phyloP scores from a whole-genome alignment of 2,329 filamentous ascomycete genomes.

The Trichophyton simii region DNA sequence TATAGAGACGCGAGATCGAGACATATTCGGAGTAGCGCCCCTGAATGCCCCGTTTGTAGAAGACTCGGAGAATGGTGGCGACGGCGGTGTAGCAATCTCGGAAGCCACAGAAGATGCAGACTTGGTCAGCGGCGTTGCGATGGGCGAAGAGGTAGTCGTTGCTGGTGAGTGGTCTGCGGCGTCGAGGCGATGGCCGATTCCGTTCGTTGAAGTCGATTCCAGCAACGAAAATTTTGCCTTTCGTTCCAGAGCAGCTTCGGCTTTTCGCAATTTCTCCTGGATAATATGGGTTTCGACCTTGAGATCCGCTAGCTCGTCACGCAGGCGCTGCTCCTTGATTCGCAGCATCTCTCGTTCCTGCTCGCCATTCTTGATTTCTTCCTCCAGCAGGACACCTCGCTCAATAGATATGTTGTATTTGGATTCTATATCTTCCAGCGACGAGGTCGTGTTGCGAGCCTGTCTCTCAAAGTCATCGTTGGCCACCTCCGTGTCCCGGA shows the following conservation, averaged over 20 bases:
- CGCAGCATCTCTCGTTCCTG: slow-evolving; percentile 80
- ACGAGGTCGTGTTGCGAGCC: slow-evolving; percentile 88
- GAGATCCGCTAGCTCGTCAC: slow-evolving; percentile 82
- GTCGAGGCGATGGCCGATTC: slow-evolving; percentile 30
- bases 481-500: slow-evolving; percentile 91
- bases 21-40: slow-evolving; percentile 40
- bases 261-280: slow-evolving; percentile 79
- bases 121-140: slow-evolving; percentile 73
- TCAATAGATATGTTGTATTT: slow-evolving; percentile 96
- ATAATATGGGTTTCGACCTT: slow-evolving; percentile 92
- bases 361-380: slow-evolving; percentile 82
- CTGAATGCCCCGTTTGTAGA: slow-evolving; percentile 50
- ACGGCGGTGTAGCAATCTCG: slow-evolving; percentile 70
- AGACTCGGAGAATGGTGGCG: slow-evolving; percentile 82
- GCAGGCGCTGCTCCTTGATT: slow-evolving; percentile 79
- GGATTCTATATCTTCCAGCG: slow-evolving; percentile 88
- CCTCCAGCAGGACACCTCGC: slow-evolving; percentile 80
- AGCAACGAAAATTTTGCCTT: slow-evolving; percentile 30
- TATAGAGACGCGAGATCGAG: slow-evolving; percentile 32
- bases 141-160: slow-evolving; percentile 78
- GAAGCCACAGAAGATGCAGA: slow-evolving; percentile 49
- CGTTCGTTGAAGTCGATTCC: slow-evolving; percentile 45
- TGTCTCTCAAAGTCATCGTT: slow-evolving; percentile 98
- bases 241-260: slow-evolving; percentile 41
- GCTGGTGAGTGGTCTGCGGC: slow-evolving; percentile 53